Evolutionary conservation across 345 rosid species (phyloP).

Genomic region (Gossypium longicalyx): DNA sequence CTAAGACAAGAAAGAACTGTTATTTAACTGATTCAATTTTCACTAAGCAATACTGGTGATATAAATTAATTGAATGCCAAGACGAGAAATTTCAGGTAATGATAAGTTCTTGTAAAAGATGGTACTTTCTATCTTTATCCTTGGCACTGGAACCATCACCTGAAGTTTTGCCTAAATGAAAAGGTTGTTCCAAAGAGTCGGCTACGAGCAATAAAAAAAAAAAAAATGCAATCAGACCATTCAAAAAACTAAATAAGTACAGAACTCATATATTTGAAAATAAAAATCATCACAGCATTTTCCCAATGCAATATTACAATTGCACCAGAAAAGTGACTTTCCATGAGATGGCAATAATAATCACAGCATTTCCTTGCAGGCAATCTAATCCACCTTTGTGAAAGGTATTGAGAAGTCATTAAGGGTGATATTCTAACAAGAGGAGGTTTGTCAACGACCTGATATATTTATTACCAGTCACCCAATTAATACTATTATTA

Average conservation of each 20-base stretch:
- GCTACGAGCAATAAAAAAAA: slow-evolving; percentile 1
- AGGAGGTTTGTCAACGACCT: slow-evolving; percentile 83
- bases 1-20: background rate
- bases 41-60: background rate
- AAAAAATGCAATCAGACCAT: background rate
- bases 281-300: background rate
- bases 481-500: background rate
- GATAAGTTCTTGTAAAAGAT: background rate
- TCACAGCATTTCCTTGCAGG: slow-evolving; percentile 79
- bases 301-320: slow-evolving; percentile 4
- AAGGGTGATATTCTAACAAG: slow-evolving; percentile 71
- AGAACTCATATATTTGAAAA: background rate
- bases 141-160: slow-evolving; percentile 39
- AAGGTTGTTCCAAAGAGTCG: slow-evolving; percentile 11
- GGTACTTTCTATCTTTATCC: slow-evolving; percentile 43
- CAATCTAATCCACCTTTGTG: slow-evolving; percentile 63
- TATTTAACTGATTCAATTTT: background rate
- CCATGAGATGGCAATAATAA: slow-evolving; percentile 50
- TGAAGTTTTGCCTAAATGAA: slow-evolving; percentile 35
- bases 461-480: slow-evolving; percentile 11
- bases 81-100: background rate
- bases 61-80: background rate
- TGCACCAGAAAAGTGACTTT: slow-evolving; percentile 28
- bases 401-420: slow-evolving; percentile 75
- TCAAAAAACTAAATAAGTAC: background rate